phyloP scores from a whole-genome alignment of 164 flowering plant species.

The Buxus sempervirens region DNA sequence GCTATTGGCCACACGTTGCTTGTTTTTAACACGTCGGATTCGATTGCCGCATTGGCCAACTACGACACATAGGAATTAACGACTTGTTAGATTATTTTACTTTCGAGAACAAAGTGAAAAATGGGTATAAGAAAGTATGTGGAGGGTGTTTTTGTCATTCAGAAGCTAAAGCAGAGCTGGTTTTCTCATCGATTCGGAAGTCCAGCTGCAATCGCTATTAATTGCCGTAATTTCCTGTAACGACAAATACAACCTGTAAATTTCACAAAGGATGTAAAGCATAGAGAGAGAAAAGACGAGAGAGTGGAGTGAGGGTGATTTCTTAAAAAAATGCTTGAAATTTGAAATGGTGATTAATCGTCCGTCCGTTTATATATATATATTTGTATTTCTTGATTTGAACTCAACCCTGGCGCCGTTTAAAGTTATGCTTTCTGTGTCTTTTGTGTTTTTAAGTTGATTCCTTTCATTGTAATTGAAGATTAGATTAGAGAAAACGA shows the following conservation, averaged over 20 bases:
- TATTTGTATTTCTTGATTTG: constrained; percentile 32
- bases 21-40: too few species aligned
- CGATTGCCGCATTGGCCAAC: too few species aligned
- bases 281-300: not conserved
- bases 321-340: too few species aligned
- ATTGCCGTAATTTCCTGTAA: constrained; percentile 25
- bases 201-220: constrained; percentile 18
- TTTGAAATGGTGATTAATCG: too few species aligned
- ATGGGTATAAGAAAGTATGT: not conserved
- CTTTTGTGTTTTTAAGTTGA: constrained; percentile 25
- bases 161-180: not conserved
- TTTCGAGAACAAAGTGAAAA: too few species aligned
- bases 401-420: constrained; percentile 43
- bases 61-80: too few species aligned
- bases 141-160: constrained; percentile 15
- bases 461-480: constrained; percentile 26
- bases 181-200: constrained; percentile 15
- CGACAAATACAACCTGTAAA: constrained; percentile 29
- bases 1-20: too few species aligned
- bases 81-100: too few species aligned
- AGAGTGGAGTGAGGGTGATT: not conserved
- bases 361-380: not conserved
- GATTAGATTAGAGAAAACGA: too few species aligned
- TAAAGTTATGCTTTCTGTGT: constrained; percentile 30
- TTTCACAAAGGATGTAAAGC: constrained; percentile 6